phyloP scores from a whole-genome alignment of 805 yeast genomes.

The Yamadazyma philogaea region DNA sequence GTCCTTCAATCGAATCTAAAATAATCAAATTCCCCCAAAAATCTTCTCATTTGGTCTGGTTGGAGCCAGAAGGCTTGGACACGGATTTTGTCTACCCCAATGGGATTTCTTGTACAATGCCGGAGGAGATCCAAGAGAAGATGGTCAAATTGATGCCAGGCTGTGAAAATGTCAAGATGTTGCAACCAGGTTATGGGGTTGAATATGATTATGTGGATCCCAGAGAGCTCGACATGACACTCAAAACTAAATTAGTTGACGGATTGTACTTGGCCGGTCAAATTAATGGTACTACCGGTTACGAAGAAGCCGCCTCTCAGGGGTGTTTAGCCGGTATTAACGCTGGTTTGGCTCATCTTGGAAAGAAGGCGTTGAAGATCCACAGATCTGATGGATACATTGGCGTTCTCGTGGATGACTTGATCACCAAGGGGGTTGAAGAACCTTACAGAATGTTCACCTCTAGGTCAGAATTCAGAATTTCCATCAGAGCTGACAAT shows the following conservation, averaged over 20 bases:
- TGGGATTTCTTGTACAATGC: constrained; percentile 96
- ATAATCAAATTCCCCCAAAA: constrained; percentile 77
- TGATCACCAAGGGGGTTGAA: constrained; percentile 90
- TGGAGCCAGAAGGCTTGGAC: constrained; percentile 93
- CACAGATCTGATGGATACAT: constrained; percentile 82
- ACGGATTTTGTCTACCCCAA: constrained; percentile 90
- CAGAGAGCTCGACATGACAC: constrained; percentile 68
- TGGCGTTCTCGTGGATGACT: constrained; percentile 91
- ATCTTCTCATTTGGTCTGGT: constrained; percentile 78
- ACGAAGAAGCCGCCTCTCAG: constrained; percentile 98
- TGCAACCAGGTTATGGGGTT: constrained; percentile 98
- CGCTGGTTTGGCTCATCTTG: constrained; percentile 64
- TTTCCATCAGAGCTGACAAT: constrained; percentile 88
- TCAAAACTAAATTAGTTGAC: constrained; percentile 75
- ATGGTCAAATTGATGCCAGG: constrained; percentile 82
- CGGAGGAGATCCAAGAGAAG: constrained; percentile 80
- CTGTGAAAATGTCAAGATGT: constrained; percentile 78
- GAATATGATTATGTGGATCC: constrained; percentile 98
- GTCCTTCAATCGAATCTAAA: constrained; percentile 95
- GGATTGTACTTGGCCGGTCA: constrained; percentile 94
- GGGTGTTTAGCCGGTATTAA: constrained; percentile 95
- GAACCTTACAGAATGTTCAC: constrained; percentile 99
- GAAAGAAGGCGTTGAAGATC: constrained; percentile 47
- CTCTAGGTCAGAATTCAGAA: constrained; percentile 89
- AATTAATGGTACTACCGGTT: constrained; percentile 97